Evolutionary conservation across 768 basidiomycete species (phyloP).

Genomic region (Agaricus sinodeliciosus): DNA sequence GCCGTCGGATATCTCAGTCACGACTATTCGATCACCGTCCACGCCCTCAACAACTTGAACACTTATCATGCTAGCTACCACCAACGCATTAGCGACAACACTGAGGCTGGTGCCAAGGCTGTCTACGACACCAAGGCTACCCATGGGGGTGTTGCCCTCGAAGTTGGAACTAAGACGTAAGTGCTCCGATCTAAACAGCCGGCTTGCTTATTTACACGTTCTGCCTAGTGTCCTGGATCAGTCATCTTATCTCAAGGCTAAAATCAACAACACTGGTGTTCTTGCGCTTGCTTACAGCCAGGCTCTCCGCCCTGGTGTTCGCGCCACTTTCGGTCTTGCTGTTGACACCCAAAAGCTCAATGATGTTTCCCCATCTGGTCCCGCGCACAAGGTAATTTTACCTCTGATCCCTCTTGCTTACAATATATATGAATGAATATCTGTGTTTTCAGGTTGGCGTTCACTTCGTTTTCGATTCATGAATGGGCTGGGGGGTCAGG

Average conservation of each 20-base stretch:
- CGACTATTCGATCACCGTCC: slow-evolving; percentile 90
- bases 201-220: slow-evolving; percentile 1
- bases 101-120: slow-evolving; percentile 95
- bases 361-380: slow-evolving; percentile 54
- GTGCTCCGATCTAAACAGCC: slow-evolving; percentile 23
- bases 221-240: slow-evolving; percentile 66
- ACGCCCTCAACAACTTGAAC: slow-evolving; percentile 91
- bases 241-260: slow-evolving; percentile 93
- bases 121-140: slow-evolving; percentile 93
- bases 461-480: slow-evolving; percentile 68
- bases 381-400: slow-evolving; percentile 65
- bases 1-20: slow-evolving; percentile 95
- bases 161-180: slow-evolving; percentile 94
- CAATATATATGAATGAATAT: neutral
- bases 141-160: slow-evolving; percentile 78
- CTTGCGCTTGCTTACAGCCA: slow-evolving; percentile 91
- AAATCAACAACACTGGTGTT: slow-evolving; percentile 96
- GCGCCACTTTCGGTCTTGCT: slow-evolving; percentile 89
- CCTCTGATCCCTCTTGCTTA: neutral
- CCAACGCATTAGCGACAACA: slow-evolving; percentile 88
- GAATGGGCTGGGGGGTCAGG: slow-evolving; percentile 28
- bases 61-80: slow-evolving; percentile 96
- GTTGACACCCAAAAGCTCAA: slow-evolving; percentile 92
- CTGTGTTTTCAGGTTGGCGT: slow-evolving; percentile 51
- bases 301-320: slow-evolving; percentile 88